phyloP scores from a whole-genome alignment of 1,139 yeast species.

The Candida sp. region DNA sequence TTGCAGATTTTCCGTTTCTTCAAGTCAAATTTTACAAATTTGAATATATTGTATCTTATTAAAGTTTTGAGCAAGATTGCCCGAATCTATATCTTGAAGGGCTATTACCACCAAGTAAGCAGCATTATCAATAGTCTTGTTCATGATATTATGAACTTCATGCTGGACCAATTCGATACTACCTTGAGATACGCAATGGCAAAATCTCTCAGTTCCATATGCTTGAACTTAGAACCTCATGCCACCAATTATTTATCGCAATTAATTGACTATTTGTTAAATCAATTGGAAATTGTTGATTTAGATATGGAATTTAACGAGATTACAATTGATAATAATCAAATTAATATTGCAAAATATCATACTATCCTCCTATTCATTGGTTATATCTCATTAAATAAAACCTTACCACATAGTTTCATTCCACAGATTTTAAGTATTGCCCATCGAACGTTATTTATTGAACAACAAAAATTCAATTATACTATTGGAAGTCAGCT shows the following conservation, averaged over 20 bases:
- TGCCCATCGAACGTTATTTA: slow-evolving; percentile 45
- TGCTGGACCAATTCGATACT: slow-evolving; percentile 26
- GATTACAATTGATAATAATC: slow-evolving; percentile 15
- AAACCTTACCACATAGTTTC: slow-evolving; percentile 21
- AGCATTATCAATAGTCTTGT: slow-evolving; percentile 26
- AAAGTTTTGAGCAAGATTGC: slow-evolving; percentile 34
- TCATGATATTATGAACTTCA: slow-evolving; percentile 23
- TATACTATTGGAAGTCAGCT: slow-evolving; percentile 62
- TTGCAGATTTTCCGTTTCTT: slow-evolving; percentile 8
- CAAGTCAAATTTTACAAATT: slow-evolving; percentile 12
- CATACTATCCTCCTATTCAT: slow-evolving; percentile 35
- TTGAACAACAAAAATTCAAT: slow-evolving; percentile 50
- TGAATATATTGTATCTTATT: slow-evolving; percentile 26
- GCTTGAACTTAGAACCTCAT: slow-evolving; percentile 13
- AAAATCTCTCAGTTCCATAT: slow-evolving; percentile 27
- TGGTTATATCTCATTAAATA: slow-evolving; percentile 31
- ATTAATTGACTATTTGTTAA: slow-evolving; percentile 21
- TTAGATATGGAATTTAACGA: slow-evolving; percentile 6
- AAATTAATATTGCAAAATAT: slow-evolving; percentile 23
- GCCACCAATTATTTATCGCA: slow-evolving; percentile 37
- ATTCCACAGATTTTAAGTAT: slow-evolving; percentile 24
- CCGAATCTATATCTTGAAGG: slow-evolving; percentile 11
- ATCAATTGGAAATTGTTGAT: slow-evolving; percentile 17
- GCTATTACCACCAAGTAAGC: slow-evolving; percentile 16
- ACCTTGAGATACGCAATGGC: slow-evolving; percentile 35